Conservation (phyloP, 106 monocot species). For the Apostasia shenzhenica region DNA sequence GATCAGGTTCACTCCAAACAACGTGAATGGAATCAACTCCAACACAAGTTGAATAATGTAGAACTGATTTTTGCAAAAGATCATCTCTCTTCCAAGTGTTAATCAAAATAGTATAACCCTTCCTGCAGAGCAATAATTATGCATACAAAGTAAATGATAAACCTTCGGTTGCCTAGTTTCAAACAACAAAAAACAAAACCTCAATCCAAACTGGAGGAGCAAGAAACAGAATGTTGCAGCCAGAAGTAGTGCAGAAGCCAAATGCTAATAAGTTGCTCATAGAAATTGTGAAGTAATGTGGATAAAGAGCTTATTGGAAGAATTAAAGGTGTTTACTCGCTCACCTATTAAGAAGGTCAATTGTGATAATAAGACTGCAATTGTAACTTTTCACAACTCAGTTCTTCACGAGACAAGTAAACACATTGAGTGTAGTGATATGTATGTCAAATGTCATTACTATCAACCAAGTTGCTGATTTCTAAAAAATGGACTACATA, state of each 20-base stretch:
- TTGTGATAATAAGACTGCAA: not conserved
- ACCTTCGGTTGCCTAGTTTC: too few relatives aligned
- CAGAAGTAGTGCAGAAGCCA: not conserved
- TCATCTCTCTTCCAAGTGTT: slow-evolving; percentile 70
- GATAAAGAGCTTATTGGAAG: not conserved
- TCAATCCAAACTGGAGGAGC: not conserved
- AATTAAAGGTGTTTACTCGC: not conserved
- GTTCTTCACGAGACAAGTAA: not conserved
- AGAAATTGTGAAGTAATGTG: not conserved
- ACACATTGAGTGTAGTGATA: not conserved
- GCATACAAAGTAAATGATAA: too few relatives aligned
- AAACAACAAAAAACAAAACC: too few relatives aligned
- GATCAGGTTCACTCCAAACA: slow-evolving; percentile 66
- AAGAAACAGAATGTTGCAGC: not conserved
- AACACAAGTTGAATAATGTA: slow-evolving; percentile 58
- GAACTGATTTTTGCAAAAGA: slow-evolving; percentile 56
- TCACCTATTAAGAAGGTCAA: not conserved
- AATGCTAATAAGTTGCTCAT: not conserved
- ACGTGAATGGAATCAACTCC: slow-evolving; percentile 50
- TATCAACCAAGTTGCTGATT: not conserved
- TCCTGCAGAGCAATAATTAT: slow-evolving; percentile 14
- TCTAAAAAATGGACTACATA: not conserved
- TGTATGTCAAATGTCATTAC: not conserved
- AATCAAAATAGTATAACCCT: slow-evolving; percentile 48
- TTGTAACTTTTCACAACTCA: not conserved